Base-by-base conservation (phyloP, 352 stramenopile species). In the Aphanomyces astaci region DNA sequence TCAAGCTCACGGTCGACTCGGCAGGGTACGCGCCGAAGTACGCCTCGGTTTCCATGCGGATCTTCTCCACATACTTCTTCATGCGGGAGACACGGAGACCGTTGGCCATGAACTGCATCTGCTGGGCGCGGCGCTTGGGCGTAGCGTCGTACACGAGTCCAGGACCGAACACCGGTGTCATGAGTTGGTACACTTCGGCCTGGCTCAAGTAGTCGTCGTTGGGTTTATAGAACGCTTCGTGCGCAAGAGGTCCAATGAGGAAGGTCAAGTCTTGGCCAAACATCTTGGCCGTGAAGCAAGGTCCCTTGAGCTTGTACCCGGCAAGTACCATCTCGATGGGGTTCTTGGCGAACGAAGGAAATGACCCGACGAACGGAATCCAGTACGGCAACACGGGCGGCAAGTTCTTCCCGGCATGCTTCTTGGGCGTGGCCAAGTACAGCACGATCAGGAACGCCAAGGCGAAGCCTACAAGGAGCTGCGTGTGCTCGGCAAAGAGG, bases 131-230 rank as follows among this genome's bases (percentile, higher is more conserved):
- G 64, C 94, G 94, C 66, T 89, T 92, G 30, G 86, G 86, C 48
- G 82, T 76, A 9, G 79, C 78, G 57, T 93, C 80, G 70, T 94
- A 95, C 36, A 94, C 86, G 10, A 98, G 80, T 40, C 78, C 84
- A 5, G 78, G 75, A 40, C 93, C 93, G 76, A 98, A 98, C 32
- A 98, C 90, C 2, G 91, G 86, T 67, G 82, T 94, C 86, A 97
- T 98, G 75, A 98, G 97, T 28, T 82, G 75, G 72, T 98, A 98
- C 5, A 94, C 87, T 73, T 92, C 87, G 56, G 88, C 77, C 74
- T 98, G 92, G 60, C 78, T 87, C 64, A 98, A 76, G 17, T 89
- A 78, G 62, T 97, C 89, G 72, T 98, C 89, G 32, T 71, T 78
- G 32, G 86, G 79, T 70, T 95, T 93, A 77, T 94, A 98, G 78